These are phyloP conservation scores for Eimeria brunetti DNA, from an alignment of 169 alveolate species.

Conservation along the genomic window DNA sequence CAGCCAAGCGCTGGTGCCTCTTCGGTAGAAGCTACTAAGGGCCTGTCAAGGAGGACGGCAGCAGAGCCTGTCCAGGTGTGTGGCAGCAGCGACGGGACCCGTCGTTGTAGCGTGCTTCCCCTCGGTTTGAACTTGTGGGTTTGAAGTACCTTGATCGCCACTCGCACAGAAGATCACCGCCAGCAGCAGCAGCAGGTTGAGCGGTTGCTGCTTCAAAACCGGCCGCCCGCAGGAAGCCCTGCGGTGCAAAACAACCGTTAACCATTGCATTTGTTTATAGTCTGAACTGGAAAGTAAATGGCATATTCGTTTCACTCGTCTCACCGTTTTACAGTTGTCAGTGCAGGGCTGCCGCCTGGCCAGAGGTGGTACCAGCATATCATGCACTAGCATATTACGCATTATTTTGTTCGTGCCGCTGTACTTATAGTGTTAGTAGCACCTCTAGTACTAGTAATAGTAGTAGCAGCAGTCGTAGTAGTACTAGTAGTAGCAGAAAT, in stretches of 20 bases:
- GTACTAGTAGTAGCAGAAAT: no score
- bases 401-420: not conserved
- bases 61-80: no score
- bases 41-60: no score
- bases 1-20: conserved; percentile 90
- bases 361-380: not conserved
- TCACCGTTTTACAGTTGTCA: not conserved
- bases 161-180: not conserved
- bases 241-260: not conserved
- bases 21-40: conserved; percentile 81
- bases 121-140: not conserved
- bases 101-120: not conserved
- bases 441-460: no score
- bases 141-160: not conserved
- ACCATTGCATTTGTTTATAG: not conserved
- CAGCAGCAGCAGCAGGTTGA: not conserved
- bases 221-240: not conserved
- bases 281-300: not conserved
- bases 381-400: not conserved
- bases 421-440: not conserved
- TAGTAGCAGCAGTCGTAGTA: no score
- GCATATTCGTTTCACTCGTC: not conserved
- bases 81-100: not conserved
- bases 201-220: not conserved
- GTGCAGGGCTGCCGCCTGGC: not conserved